Conservation (phyloP, 1,284 basidiomycete genomes). For the Cutaneotrichosporon dermatis region DNA sequence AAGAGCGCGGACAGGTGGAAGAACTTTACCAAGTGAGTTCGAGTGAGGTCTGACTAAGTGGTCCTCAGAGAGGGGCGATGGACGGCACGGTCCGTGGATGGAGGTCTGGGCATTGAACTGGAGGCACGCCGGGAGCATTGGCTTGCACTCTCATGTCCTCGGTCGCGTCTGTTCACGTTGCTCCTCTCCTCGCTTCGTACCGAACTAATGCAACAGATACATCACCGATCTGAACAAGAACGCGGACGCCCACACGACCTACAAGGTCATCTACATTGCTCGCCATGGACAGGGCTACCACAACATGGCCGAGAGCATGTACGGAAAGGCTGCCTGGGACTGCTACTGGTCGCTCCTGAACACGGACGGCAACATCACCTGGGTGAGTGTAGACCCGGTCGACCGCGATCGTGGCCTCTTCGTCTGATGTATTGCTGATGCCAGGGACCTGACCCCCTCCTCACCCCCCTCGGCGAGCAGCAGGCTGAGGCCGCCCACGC, state of each 20-base stretch:
- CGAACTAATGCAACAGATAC: conserved; percentile 4
- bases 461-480: conserved; percentile 27
- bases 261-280: conserved; percentile 45
- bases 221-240: conserved; percentile 30
- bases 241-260: conserved; percentile 30
- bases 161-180: no score
- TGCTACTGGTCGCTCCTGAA: conserved; percentile 27
- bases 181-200: no score
- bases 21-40: conserved; percentile 16
- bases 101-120: no score
- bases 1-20: conserved; percentile 24
- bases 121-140: no score
- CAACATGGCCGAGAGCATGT: conserved; percentile 31
- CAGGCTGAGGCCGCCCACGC: conserved; percentile 30
- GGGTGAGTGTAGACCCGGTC: conserved; percentile 11
- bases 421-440: background rate
- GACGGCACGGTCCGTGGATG: no score
- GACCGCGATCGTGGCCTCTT: no score
- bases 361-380: conserved; percentile 34
- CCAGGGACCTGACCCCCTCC: conserved; percentile 40
- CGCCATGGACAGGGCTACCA: conserved; percentile 47
- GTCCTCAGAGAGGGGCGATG: no score
- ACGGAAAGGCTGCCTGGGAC: conserved; percentile 45
- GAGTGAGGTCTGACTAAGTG: no score
- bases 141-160: no score